These are phyloP conservation scores for Lactifluus hygrophoroides DNA, from an alignment of 768 basidiomycete genomes.

Conservation along the genomic window DNA sequence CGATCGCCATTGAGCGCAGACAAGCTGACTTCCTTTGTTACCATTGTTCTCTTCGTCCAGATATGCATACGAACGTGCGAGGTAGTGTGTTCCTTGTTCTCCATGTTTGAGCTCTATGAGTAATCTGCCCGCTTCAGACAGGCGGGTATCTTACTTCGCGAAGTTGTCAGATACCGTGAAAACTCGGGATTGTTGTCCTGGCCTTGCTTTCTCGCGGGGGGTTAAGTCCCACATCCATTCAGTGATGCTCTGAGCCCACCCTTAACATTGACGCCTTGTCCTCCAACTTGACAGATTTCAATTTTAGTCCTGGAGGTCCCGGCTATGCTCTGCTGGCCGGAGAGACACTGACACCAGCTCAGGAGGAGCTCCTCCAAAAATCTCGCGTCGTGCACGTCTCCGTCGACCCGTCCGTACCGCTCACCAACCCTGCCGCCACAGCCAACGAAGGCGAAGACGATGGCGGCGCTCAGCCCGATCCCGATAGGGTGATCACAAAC, in stretches of 20 bases:
- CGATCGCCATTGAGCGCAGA: not conserved
- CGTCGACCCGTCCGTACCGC: conserved; percentile 50
- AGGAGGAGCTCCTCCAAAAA: conserved; percentile 41
- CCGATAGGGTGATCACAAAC: conserved; percentile 65
- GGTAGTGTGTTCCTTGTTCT: conserved; percentile 32
- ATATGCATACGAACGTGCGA: conserved; percentile 77
- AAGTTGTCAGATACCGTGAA: conserved; percentile 47
- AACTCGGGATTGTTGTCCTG: conserved; percentile 41
- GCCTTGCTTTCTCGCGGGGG: conserved; percentile 82
- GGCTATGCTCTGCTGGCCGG: conserved; percentile 72
- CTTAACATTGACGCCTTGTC: not conserved
- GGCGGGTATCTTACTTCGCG: conserved; percentile 61
- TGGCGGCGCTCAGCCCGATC: conserved; percentile 38
- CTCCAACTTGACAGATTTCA: conserved; percentile 58
- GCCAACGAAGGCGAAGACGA: conserved; percentile 39
- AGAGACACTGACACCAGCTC: conserved; percentile 44
- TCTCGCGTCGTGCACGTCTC: conserved; percentile 71
- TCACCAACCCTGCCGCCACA: conserved; percentile 18
- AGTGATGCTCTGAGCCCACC: not conserved
- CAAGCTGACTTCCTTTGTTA: not conserved
- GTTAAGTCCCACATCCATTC: conserved; percentile 33
- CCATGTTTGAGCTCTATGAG: not conserved
- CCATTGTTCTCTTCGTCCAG: conserved; percentile 25
- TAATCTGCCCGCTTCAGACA: conserved; percentile 43
- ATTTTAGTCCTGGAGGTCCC: conserved; percentile 75